Percentiles rank a stretch among this genome's conserved stretches.
Conservation (phyloP, 2,329 filamentous ascomycete species). For the Seiridium unicorne region DNA sequence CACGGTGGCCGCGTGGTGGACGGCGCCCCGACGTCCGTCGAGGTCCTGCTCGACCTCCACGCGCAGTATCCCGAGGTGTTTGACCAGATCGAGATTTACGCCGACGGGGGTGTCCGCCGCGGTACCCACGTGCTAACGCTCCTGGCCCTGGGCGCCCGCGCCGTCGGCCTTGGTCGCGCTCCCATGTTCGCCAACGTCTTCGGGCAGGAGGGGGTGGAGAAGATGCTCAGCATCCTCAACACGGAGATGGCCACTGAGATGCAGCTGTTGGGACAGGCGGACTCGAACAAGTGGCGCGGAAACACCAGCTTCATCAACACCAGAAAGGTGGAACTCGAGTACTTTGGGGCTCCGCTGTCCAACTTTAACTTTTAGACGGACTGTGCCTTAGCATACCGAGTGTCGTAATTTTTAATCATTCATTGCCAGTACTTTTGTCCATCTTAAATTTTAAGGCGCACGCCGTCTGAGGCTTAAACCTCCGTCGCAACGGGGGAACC, state of each 20-base stretch:
- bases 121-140: constrained; percentile 31
- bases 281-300: constrained; percentile 8
- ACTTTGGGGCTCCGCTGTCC: constrained; percentile 6
- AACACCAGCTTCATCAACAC: constrained; percentile 11
- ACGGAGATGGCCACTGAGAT: constrained; percentile 31
- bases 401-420: too few species aligned
- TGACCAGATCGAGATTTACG: constrained; percentile 27
- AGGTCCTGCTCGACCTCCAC: constrained; percentile 27
- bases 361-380: not conserved
- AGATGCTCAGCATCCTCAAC: constrained; percentile 40
- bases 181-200: constrained; percentile 51
- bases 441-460: too few species aligned
- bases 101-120: constrained; percentile 32
- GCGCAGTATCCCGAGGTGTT: constrained; percentile 26
- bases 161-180: constrained; percentile 39
- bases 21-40: constrained; percentile 24
- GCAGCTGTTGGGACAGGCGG: constrained; percentile 8
- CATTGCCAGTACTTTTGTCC: too few species aligned
- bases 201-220: constrained; percentile 40
- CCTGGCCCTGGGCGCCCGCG: constrained; percentile 30
- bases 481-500: too few species aligned
- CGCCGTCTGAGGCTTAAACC: too few species aligned
- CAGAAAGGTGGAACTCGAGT: constrained; percentile 10
- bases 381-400: too few species aligned
- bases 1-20: constrained; percentile 34